Percentiles rank a stretch among this genome's conserved stretches.
Evolutionary conservation across 2,329 filamentous ascomycete genomes (phyloP).

Genomic region (Tetracladium maxilliforme): DNA sequence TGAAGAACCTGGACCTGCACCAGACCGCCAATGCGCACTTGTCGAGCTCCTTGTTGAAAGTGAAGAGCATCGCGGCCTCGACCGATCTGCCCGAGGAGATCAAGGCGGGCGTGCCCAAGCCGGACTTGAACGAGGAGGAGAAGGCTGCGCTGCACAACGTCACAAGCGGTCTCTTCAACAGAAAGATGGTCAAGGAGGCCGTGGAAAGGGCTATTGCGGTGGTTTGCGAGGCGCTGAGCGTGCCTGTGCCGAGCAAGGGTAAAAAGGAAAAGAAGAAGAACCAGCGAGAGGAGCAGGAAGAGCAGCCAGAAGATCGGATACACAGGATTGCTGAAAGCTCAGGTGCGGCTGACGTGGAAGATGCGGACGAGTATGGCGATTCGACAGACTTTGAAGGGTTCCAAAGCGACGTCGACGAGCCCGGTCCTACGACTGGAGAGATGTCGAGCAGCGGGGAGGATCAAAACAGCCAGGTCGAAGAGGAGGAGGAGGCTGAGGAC

Average conservation of each 20-base stretch:
- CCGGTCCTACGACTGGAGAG: too few species aligned
- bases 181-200: conserved; percentile 32
- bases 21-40: conserved; percentile 28
- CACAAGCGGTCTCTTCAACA: conserved; percentile 36
- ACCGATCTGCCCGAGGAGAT: conserved; percentile 23
- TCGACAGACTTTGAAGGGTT: too few species aligned
- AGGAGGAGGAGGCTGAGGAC: conserved; percentile 1
- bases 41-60: conserved; percentile 30
- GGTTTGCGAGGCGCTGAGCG: conserved; percentile 13
- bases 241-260: conserved; percentile 9
- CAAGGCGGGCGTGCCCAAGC: conserved; percentile 14
- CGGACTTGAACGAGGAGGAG: conserved; percentile 9
- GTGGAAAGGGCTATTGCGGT: conserved; percentile 19
- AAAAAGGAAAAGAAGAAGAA: conserved; percentile 1
- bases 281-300: conserved; percentile 1
- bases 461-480: conserved; percentile 1
- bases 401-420: too few species aligned
- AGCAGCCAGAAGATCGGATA: conserved; percentile 1
- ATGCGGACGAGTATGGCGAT: too few species aligned
- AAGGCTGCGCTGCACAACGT: conserved; percentile 29
- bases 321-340: too few species aligned
- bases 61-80: conserved; percentile 29
- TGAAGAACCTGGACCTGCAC: conserved; percentile 33
- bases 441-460: too few species aligned
- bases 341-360: not conserved